Conservation (phyloP, 2,329 filamentous ascomycete genomes). For the Botrytis elliptica region DNA sequence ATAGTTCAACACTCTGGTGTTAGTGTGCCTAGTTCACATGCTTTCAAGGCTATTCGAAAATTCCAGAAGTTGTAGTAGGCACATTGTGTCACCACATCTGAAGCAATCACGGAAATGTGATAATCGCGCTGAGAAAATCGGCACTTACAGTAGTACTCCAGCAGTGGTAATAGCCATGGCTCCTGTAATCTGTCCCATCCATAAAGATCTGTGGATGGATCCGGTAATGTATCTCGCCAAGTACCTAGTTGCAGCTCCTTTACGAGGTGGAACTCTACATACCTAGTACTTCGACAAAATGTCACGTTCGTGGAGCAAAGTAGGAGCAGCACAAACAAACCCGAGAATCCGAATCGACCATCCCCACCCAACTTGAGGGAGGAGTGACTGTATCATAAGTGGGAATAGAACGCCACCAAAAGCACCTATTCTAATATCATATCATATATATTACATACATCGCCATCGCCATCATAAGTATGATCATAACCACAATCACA, state of each 20-base stretch:
- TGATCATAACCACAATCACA: not conserved
- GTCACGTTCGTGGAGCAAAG: constrained; percentile 30
- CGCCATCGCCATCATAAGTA: not conserved
- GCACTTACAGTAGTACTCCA: constrained; percentile 61
- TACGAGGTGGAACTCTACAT: constrained; percentile 50
- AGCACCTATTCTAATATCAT: constrained; percentile 48
- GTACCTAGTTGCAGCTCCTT: not conserved
- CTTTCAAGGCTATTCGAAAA: not conserved
- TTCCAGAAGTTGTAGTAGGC: not conserved
- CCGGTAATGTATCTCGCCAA: constrained; percentile 52
- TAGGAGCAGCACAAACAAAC: constrained; percentile 32
- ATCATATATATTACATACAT: not conserved
- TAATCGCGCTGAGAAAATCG: not conserved
- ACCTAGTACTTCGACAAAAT: constrained; percentile 45
- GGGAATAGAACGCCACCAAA: constrained; percentile 69
- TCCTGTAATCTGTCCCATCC: constrained; percentile 55
- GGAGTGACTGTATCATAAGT: constrained; percentile 42
- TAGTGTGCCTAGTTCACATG: not conserved
- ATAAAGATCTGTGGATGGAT: constrained; percentile 53
- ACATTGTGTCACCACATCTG: not conserved
- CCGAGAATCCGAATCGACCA: constrained; percentile 34
- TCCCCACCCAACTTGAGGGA: constrained; percentile 33
- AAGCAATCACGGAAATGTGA: not conserved
- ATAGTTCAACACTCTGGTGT: not conserved
- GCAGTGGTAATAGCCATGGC: constrained; percentile 60